phyloP scores from a whole-genome alignment of 2,329 filamentous ascomycete genomes.

The Cryphonectria naterciae region DNA sequence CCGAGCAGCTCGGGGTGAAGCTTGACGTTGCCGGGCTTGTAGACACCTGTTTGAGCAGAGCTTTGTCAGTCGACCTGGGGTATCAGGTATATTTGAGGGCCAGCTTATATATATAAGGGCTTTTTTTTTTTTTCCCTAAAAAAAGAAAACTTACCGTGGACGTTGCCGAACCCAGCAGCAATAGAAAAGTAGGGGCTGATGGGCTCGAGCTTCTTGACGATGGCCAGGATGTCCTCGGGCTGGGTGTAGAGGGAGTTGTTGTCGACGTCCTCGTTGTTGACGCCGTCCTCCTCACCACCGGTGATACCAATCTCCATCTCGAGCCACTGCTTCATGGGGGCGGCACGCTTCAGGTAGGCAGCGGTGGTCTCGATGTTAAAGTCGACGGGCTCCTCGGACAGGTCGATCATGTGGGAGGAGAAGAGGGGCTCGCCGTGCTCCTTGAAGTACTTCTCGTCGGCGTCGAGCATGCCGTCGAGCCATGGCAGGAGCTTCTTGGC shows the following conservation, averaged over 20 bases:
- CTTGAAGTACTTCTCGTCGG: conserved; percentile 96
- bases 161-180: conserved; percentile 96
- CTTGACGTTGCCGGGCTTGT: conserved; percentile 93
- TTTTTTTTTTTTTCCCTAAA: no score
- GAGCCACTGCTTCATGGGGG: conserved; percentile 97
- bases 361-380: conserved; percentile 92
- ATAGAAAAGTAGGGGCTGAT: conserved; percentile 98
- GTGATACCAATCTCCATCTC: conserved; percentile 98
- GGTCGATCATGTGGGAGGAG: conserved; percentile 97
- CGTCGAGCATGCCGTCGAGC: conserved; percentile 94
- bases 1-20: conserved; percentile 92
- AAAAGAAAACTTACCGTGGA: conserved; percentile 66
- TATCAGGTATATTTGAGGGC: no score
- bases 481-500: conserved; percentile 99
- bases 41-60: conserved; percentile 66
- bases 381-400: conserved; percentile 88
- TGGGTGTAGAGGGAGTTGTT: conserved; percentile 98
- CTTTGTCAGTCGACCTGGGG: neutral
- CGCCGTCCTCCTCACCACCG: conserved; percentile 95
- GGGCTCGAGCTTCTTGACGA: conserved; percentile 81
- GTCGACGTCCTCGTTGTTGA: conserved; percentile 98
- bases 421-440: conserved; percentile 88
- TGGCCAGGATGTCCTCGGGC: conserved; percentile 91
- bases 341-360: conserved; percentile 90
- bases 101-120: no score